Evolutionary conservation across 345 rosid genomes (phyloP).

Genomic region (Salix dunnii): DNA sequence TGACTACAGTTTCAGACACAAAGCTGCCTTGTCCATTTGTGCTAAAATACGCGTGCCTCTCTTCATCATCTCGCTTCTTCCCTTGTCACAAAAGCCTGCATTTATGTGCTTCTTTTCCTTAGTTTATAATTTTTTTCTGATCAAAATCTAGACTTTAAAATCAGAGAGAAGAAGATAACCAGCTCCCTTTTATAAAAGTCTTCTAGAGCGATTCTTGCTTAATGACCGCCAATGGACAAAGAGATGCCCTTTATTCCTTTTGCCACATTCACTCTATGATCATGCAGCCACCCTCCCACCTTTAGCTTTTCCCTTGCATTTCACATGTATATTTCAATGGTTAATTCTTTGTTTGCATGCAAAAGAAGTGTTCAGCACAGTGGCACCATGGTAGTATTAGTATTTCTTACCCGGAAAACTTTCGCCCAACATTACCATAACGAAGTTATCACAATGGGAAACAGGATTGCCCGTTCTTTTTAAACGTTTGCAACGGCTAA

Average conservation of each 20-base stretch:
- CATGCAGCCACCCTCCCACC: conserved; percentile 8
- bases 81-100: neutral
- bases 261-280: conserved; percentile 35
- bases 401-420: neutral
- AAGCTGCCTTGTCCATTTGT: conserved; percentile 18
- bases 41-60: conserved; percentile 53
- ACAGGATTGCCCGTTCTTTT: too few species aligned
- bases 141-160: conserved; percentile 8
- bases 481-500: too few species aligned
- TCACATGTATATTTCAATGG: neutral
- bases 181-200: conserved; percentile 23
- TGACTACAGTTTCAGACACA: conserved; percentile 32
- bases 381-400: neutral
- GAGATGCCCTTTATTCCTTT: conserved; percentile 49
- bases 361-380: neutral
- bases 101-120: neutral
- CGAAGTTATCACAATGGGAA: neutral
- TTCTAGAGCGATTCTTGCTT: conserved; percentile 11
- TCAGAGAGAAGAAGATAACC: conserved; percentile 5
- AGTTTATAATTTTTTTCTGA: neutral
- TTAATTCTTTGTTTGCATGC: neutral
- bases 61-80: conserved; percentile 33
- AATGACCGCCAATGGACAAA: conserved; percentile 39
- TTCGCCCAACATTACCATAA: neutral
- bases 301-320: conserved; percentile 20